Base-by-base conservation (phyloP, 2,329 filamentous ascomycete species). In the Aspergillus ochraceoroseus region DNA sequence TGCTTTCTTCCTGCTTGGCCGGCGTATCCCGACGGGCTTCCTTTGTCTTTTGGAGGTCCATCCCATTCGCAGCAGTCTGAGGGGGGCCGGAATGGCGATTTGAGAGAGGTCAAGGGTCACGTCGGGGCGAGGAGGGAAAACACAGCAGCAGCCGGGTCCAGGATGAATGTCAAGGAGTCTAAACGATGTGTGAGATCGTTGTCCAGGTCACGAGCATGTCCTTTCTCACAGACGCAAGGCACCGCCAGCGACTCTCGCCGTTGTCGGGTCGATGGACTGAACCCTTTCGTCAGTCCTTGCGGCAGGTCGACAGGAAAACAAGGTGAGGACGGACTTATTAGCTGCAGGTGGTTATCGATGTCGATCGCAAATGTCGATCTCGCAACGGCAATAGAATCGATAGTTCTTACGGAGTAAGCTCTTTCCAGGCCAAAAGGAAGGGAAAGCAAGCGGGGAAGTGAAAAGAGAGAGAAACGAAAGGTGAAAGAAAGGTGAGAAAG, bases 1-100 rank as follows among this genome's bases (percentile, higher is more conserved):
- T 46, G 25, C 55, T 49, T 38, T 66, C 64, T 34, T 66, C 63
- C 42, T 65, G 58, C 23, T 60, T 59, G 22, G 52, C 49, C 38
- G 53, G 55, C 38, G 57, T 46, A 41, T 57, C 51, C 36, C 55
- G 51, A 35, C 56, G 59, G 38, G 64, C 58, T 50, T 66, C 62
- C 49, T 67, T 66, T 19, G 65, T 61, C 36, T 62, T 63, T 47
- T 65, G 64, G 41, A 66, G 58, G 52, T 67, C 62, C 65, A 68
- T 67, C 37, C 44, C 49, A 51, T 51, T 39, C 41, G 46, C 43
- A 29, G 41, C 34, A 27, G 34, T 18, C 29, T 20, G 20, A 38
- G 23, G 19, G 15, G 7, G 8, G 17, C 31, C 11, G 5, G 26
- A n/a, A 13, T 20, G 30, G 37, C 22, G 32, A 18, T 22, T 29